Evolutionary conservation across 1,139 yeast genomes (phyloP).

Genomic region (Taphrina betulina): DNA sequence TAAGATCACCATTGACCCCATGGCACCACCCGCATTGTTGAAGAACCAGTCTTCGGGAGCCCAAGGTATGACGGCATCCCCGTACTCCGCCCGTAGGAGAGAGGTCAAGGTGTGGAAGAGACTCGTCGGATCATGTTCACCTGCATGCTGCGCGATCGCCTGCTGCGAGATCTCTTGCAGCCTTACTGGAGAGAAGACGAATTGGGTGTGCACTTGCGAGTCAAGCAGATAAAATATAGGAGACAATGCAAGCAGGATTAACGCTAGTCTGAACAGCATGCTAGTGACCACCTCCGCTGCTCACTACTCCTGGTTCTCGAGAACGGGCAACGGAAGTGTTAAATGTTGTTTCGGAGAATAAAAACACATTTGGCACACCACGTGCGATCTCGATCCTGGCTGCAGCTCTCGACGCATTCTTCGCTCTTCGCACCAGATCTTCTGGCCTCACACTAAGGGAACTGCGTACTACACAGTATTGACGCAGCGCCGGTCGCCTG

Average conservation of each 20-base stretch:
- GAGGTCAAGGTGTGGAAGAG: constrained; percentile 62
- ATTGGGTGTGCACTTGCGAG: constrained; percentile 23
- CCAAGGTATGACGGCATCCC: constrained; percentile 65
- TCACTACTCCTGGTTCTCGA: too few species aligned
- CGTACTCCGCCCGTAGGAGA: constrained; percentile 62
- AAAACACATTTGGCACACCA: too few species aligned
- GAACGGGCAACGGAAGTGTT: too few species aligned
- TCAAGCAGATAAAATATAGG: constrained; percentile 22
- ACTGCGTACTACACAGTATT: too few species aligned
- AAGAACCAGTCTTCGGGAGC: constrained; percentile 85
- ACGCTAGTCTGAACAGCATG: constrained; percentile 12
- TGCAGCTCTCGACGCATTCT: too few species aligned
- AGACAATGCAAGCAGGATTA: constrained; percentile 1
- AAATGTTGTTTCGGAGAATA: too few species aligned
- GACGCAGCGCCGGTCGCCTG: too few species aligned
- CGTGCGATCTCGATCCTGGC: too few species aligned
- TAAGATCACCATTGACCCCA: constrained; percentile 94
- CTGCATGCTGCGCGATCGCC: constrained; percentile 54
- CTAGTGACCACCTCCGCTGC: too few species aligned
- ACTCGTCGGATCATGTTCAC: constrained; percentile 54
- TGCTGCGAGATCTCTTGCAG: constrained; percentile 49
- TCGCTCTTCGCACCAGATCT: too few species aligned
- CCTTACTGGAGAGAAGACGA: constrained; percentile 51
- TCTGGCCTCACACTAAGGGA: too few species aligned
- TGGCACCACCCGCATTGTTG: constrained; percentile 98